Conservation (phyloP, 768 basidiomycete species). For the Gelatoporia subvermispora region DNA sequence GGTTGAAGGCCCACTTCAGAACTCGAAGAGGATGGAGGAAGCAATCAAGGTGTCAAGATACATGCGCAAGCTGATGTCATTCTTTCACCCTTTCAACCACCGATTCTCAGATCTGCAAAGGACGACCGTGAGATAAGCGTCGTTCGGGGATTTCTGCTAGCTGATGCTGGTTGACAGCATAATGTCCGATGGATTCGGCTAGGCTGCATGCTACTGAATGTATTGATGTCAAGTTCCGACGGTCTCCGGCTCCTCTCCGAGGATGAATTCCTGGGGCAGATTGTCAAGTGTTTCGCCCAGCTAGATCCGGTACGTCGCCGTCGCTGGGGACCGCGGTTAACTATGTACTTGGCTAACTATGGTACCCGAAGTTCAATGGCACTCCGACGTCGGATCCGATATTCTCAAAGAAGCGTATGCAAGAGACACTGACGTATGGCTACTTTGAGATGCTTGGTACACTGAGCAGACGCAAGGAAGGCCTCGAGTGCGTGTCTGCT, state of each 20-base stretch:
- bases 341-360: not conserved
- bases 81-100: slow-evolving; percentile 88
- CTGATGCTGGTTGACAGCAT: slow-evolving; percentile 35
- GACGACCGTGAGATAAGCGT: slow-evolving; percentile 43
- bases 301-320: slow-evolving; percentile 73
- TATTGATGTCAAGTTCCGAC: slow-evolving; percentile 77
- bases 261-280: slow-evolving; percentile 80
- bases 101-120: slow-evolving; percentile 81
- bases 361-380: slow-evolving; percentile 57
- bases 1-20: slow-evolving; percentile 87
- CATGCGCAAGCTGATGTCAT: slow-evolving; percentile 84
- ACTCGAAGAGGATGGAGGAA: slow-evolving; percentile 90
- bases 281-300: slow-evolving; percentile 84
- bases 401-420: slow-evolving; percentile 79
- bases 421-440: slow-evolving; percentile 80
- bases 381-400: slow-evolving; percentile 70
- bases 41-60: slow-evolving; percentile 88
- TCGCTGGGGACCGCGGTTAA: not conserved
- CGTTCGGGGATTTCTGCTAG: not conserved
- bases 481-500: slow-evolving; percentile 65
- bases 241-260: slow-evolving; percentile 83
- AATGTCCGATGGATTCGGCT: slow-evolving; percentile 84
- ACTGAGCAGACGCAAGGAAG: slow-evolving; percentile 83
- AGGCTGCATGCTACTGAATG: slow-evolving; percentile 77
- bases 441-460: slow-evolving; percentile 96